Evolutionary conservation across 2,329 filamentous ascomycete species (phyloP).

Genomic region (Diaporthe velutina): DNA sequence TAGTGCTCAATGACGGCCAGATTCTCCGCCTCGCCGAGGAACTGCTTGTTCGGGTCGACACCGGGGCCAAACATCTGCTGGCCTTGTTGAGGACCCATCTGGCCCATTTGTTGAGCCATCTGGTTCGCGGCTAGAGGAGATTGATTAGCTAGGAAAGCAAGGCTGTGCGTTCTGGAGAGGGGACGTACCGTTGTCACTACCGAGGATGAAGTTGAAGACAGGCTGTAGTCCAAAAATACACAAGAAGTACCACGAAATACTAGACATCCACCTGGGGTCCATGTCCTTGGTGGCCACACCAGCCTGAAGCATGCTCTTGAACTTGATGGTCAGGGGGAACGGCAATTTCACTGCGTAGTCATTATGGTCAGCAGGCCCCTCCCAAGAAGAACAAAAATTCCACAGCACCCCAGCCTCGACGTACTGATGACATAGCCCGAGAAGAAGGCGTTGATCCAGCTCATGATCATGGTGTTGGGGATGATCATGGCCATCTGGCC

Average conservation of each 20-base stretch:
- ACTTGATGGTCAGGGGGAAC: slow-evolving; percentile 97
- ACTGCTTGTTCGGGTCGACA: slow-evolving; percentile 95
- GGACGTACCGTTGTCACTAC: slow-evolving; percentile 89
- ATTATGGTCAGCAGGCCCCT: slow-evolving; percentile 39
- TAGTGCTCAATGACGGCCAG: slow-evolving; percentile 94
- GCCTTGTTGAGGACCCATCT: slow-evolving; percentile 76
- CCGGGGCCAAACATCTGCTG: slow-evolving; percentile 88
- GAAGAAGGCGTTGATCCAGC: slow-evolving; percentile 99
- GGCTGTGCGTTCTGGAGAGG: neutral
- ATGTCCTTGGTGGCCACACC: slow-evolving; percentile 96
- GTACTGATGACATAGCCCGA: slow-evolving; percentile 96
- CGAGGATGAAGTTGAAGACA: slow-evolving; percentile 96
- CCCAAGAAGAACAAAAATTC: neutral
- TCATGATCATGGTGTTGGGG: slow-evolving; percentile 98
- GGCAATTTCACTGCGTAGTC: slow-evolving; percentile 84
- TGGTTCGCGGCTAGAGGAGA: slow-evolving; percentile 81
- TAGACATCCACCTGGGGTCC: slow-evolving; percentile 98
- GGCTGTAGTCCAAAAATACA: slow-evolving; percentile 97
- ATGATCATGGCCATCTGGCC: slow-evolving; percentile 99
- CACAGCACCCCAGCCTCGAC: slow-evolving; percentile 48
- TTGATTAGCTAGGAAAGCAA: slow-evolving; percentile 39
- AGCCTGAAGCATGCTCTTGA: slow-evolving; percentile 99
- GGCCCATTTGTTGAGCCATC: slow-evolving; percentile 90
- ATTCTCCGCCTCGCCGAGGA: slow-evolving; percentile 93
- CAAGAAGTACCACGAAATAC: slow-evolving; percentile 98